A percentile compares a stretch with the other conserved stretches of the same genome.
Evolutionary conservation across 2,329 filamentous ascomycete genomes (phyloP).

Genomic region (Xylariaceae sp.): DNA sequence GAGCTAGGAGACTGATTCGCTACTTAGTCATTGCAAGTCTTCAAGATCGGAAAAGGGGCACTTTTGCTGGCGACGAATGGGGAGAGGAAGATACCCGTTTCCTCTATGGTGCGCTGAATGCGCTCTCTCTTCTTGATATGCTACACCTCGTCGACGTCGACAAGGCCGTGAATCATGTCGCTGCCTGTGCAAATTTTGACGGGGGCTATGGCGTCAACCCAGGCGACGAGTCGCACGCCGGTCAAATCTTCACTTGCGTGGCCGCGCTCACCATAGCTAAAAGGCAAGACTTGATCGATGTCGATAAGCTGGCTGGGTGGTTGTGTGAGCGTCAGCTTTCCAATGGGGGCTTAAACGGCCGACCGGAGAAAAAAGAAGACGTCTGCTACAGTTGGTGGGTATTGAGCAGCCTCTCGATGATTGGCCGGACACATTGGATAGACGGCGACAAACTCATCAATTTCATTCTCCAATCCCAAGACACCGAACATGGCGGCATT

Average conservation of each 20-base stretch:
- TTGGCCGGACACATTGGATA: slow-evolving; percentile 87
- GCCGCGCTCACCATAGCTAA: slow-evolving; percentile 80
- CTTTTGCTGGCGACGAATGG: slow-evolving; percentile 93
- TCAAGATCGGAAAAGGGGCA: slow-evolving; percentile 76
- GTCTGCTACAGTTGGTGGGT: slow-evolving; percentile 99
- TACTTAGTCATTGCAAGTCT: slow-evolving; percentile 68
- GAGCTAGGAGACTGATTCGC: slow-evolving; percentile 15
- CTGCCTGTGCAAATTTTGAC: slow-evolving; percentile 85
- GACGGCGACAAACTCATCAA: slow-evolving; percentile 70
- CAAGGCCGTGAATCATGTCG: slow-evolving; percentile 74
- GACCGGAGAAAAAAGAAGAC: slow-evolving; percentile 92
- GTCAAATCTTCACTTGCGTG: slow-evolving; percentile 93
- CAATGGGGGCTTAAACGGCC: slow-evolving; percentile 84
- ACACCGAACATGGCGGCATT: slow-evolving; percentile 76
- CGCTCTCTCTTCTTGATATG: slow-evolving; percentile 75
- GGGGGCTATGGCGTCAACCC: slow-evolving; percentile 88
- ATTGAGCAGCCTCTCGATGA: slow-evolving; percentile 83
- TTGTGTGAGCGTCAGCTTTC: slow-evolving; percentile 87
- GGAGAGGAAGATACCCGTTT: slow-evolving; percentile 95
- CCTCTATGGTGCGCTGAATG: slow-evolving; percentile 84
- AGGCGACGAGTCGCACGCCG: slow-evolving; percentile 89
- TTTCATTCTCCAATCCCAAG: slow-evolving; percentile 88
- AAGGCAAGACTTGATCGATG: slow-evolving; percentile 75
- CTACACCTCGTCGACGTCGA: slow-evolving; percentile 71
- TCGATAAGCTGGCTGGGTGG: slow-evolving; percentile 81